phyloP scores from a whole-genome alignment of 2,329 filamentous ascomycete species.

The Nigrospora sphaerica region DNA sequence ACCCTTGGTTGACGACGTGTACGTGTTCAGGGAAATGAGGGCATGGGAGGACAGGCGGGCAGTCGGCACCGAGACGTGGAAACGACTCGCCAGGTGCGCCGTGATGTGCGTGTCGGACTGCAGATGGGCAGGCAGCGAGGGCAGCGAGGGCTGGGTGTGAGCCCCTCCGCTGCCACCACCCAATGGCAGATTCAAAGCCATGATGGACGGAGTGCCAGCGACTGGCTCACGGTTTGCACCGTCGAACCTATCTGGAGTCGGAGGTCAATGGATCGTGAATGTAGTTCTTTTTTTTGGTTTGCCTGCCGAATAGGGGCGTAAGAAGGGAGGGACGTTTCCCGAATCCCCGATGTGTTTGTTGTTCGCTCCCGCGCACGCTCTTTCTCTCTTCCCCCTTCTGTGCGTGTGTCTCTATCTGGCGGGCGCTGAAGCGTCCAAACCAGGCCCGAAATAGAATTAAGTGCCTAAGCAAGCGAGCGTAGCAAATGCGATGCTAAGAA shows the following conservation, averaged over 20 bases:
- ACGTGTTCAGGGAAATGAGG: constrained; percentile 89
- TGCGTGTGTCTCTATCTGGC: too few relatives aligned
- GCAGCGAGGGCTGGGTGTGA: constrained; percentile 80
- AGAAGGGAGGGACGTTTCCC: too few relatives aligned
- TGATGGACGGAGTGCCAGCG: constrained; percentile 32
- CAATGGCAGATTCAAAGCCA: constrained; percentile 53
- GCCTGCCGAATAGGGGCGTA: too few relatives aligned
- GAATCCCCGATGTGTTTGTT: too few relatives aligned
- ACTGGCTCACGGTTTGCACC: constrained; percentile 6
- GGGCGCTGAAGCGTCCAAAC: too few relatives aligned
- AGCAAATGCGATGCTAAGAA: background rate
- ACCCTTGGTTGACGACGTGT: constrained; percentile 80
- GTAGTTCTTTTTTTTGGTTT: too few relatives aligned
- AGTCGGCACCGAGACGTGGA: constrained; percentile 84
- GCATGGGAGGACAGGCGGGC: constrained; percentile 86
- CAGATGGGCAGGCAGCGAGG: constrained; percentile 76
- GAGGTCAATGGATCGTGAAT: too few relatives aligned
- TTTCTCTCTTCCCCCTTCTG: too few relatives aligned
- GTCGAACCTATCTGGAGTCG: too few relatives aligned
- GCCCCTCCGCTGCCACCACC: constrained; percentile 47
- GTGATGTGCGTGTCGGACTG: constrained; percentile 75
- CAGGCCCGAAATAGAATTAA: too few relatives aligned
- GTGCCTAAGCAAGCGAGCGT: too few relatives aligned
- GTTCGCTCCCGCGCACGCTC: too few relatives aligned
- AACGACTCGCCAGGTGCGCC: constrained; percentile 77